Conservation (phyloP, 495 filamentous ascomycete species). For the Jackrogersella multiformis region DNA sequence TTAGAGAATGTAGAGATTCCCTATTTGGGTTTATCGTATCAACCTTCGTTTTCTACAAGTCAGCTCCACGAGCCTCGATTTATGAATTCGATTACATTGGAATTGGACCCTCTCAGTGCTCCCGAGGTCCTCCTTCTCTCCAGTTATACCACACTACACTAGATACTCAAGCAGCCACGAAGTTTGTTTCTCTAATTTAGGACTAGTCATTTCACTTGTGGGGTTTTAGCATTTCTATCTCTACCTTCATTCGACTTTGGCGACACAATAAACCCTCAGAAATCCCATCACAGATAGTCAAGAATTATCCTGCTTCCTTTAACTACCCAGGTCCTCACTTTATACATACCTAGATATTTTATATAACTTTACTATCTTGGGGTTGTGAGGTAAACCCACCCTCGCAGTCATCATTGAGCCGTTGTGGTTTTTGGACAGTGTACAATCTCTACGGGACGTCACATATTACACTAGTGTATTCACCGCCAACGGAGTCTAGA, state of each 20-base stretch:
- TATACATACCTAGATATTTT: too few relatives aligned
- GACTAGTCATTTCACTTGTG: constrained; percentile 13
- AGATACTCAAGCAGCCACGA: too few relatives aligned
- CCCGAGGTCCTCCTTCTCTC: too few relatives aligned
- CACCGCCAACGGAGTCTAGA: constrained; percentile 5
- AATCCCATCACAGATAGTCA: constrained; percentile 2
- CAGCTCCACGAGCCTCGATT: constrained; percentile 26
- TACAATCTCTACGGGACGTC: not conserved
- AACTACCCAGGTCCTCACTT: constrained; percentile 16
- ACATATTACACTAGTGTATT: not conserved
- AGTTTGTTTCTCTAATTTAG: constrained; percentile 2
- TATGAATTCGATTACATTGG: constrained; percentile 23
- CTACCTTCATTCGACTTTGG: not conserved
- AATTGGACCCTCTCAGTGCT: constrained; percentile 10
- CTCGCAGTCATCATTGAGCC: not conserved
- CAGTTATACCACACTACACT: too few relatives aligned
- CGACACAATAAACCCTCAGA: constrained; percentile 9
- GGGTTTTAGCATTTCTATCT: not conserved
- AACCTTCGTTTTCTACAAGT: constrained; percentile 25
- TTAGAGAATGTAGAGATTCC: constrained; percentile 5
- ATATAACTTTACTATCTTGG: too few relatives aligned
- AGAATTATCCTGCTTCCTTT: not conserved
- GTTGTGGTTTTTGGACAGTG: not conserved
- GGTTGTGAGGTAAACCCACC: not conserved
- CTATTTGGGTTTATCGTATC: constrained; percentile 35